Conservation (phyloP, 2,329 filamentous ascomycete species). For the Colletotrichum plurivorum region DNA sequence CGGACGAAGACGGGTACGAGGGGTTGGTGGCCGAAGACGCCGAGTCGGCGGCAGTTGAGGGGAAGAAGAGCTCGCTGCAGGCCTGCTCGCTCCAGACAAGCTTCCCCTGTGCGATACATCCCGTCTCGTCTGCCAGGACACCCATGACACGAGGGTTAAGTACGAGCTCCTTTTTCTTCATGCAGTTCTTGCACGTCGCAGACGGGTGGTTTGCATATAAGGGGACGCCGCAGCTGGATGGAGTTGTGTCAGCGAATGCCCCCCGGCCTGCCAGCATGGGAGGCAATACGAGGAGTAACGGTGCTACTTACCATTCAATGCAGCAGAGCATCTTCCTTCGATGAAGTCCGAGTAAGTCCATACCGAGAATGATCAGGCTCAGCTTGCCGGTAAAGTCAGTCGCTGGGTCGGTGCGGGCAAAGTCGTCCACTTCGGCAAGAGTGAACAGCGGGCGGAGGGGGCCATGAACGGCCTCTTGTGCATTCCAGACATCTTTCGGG, state of each 20-base stretch:
- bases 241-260: constrained; percentile 11
- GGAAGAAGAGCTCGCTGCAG: constrained; percentile 59
- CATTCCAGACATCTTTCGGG: constrained; percentile 56
- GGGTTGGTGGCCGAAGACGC: background rate
- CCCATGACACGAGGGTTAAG: constrained; percentile 59
- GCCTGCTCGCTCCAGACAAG: constrained; percentile 67
- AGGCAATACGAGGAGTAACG: background rate
- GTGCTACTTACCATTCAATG: constrained; percentile 54
- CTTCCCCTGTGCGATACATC: constrained; percentile 63
- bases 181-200: constrained; percentile 56
- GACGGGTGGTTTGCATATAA: constrained; percentile 64
- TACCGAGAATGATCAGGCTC: constrained; percentile 50
- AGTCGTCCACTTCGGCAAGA: constrained; percentile 59
- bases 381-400: constrained; percentile 57
- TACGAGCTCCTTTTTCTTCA: constrained; percentile 45
- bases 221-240: constrained; percentile 64
- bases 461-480: constrained; percentile 50
- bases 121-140: constrained; percentile 67
- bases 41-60: background rate
- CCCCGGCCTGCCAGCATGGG: background rate
- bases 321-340: constrained; percentile 55
- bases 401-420: constrained; percentile 50
- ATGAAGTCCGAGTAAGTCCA: constrained; percentile 48
- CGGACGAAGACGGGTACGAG: constrained; percentile 49
- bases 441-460: constrained; percentile 54